Percentiles rank a stretch among this genome's conserved stretches.
Evolutionary conservation across 2,329 filamentous ascomycete species (phyloP).

Genomic region (Fusarium sp.): DNA sequence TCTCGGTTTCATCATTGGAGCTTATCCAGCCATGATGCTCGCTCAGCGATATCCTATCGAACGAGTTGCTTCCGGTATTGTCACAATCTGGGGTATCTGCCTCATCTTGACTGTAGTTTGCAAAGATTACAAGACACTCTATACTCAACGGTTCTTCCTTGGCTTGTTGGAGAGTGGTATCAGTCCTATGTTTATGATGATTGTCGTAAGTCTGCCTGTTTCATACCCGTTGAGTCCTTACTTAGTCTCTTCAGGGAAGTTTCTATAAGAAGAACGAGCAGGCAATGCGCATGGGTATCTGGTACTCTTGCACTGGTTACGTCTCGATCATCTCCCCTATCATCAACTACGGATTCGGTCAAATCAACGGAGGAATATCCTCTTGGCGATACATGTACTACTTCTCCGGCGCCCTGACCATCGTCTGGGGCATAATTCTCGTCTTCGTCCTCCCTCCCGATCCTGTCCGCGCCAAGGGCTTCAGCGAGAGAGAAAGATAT

Average conservation of each 20-base stretch:
- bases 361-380: slow-evolving; percentile 50
- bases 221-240: accelerated
- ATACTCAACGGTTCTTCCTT: slow-evolving; percentile 63
- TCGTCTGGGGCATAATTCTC: slow-evolving; percentile 52
- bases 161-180: slow-evolving; percentile 66
- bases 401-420: slow-evolving; percentile 49
- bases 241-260: slow-evolving; percentile 15
- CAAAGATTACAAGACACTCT: slow-evolving; percentile 49
- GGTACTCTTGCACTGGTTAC: slow-evolving; percentile 56
- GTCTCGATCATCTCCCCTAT: slow-evolving; percentile 57
- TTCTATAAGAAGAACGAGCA: slow-evolving; percentile 57
- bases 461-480: slow-evolving; percentile 50
- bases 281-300: slow-evolving; percentile 51
- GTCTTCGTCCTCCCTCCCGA: slow-evolving; percentile 52
- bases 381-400: slow-evolving; percentile 44
- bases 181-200: slow-evolving; percentile 66
- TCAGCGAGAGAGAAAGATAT: slow-evolving; percentile 41
- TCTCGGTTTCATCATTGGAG: slow-evolving; percentile 58
- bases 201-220: slow-evolving; percentile 44
- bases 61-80: slow-evolving; percentile 51
- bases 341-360: slow-evolving; percentile 59
- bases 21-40: slow-evolving; percentile 53
- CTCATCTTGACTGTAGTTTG: slow-evolving; percentile 52
- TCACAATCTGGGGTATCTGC: slow-evolving; percentile 48
- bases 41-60: slow-evolving; percentile 59